Conservation (phyloP, 1,284 basidiomycete genomes). For the Afroboletus lepidellus region DNA sequence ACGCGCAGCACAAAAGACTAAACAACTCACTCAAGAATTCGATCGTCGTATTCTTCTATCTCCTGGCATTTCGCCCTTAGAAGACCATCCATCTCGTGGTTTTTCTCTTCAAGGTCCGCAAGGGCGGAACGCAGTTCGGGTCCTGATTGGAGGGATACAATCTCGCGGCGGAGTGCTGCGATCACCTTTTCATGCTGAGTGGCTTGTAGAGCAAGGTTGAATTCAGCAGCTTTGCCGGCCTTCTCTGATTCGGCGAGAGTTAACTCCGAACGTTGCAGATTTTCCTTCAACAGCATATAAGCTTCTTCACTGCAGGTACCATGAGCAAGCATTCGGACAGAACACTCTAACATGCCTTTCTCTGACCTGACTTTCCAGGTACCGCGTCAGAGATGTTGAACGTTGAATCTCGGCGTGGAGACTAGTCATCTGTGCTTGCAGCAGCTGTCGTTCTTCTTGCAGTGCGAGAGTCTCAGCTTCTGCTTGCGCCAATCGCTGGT, state of each 20-base stretch:
- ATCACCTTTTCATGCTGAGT: conserved; percentile 65
- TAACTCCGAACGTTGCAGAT: conserved; percentile 45
- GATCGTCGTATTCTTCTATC: conserved; percentile 80
- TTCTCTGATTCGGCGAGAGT: conserved; percentile 54
- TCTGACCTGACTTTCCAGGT: conserved; percentile 58
- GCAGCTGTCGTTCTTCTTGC: conserved; percentile 47
- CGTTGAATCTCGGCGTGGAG: conserved; percentile 66
- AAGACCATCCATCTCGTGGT: conserved; percentile 70
- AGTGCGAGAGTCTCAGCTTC: conserved; percentile 31
- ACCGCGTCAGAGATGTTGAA: conserved; percentile 53
- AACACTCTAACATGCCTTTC: conserved; percentile 46
- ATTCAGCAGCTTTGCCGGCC: conserved; percentile 56
- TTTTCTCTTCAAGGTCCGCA: conserved; percentile 62
- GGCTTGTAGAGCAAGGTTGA: conserved; percentile 58
- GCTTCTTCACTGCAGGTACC: conserved; percentile 46
- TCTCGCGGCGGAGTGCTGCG: conserved; percentile 52
- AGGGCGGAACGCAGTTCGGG: conserved; percentile 55
- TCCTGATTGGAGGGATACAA: conserved; percentile 50
- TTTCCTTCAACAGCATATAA: conserved; percentile 42
- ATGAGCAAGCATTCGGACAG: background rate
- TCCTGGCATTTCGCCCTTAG: conserved; percentile 67
- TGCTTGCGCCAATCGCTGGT: conserved; percentile 21
- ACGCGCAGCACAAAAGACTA: background rate
- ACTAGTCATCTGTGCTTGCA: conserved; percentile 55
- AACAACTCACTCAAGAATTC: conserved; percentile 65